Percentiles rank a stretch among this genome's conserved stretches.
These are phyloP conservation scores for Edaphochlamys debaryana DNA, from an alignment of 139 green algal genomes.

Conservation along the genomic window DNA sequence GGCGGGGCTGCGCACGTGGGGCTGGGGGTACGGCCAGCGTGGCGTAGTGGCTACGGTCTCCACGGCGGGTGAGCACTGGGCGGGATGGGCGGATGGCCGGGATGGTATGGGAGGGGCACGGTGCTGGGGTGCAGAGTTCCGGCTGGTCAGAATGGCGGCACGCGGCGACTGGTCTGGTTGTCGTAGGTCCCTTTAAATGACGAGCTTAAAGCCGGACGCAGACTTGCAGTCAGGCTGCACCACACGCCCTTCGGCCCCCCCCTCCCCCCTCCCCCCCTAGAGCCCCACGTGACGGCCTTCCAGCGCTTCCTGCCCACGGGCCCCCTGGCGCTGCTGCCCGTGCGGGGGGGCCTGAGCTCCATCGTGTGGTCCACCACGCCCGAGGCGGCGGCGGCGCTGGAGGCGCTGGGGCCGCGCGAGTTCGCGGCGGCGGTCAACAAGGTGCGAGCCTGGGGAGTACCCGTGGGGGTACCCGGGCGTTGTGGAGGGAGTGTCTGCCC, in stretches of 20 bases:
- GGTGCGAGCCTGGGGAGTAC: slow-evolving; percentile 20
- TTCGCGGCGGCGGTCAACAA: slow-evolving; percentile 54
- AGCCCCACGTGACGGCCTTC: slow-evolving; percentile 66
- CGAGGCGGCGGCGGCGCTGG: slow-evolving; percentile 64
- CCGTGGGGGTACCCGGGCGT: too few relatives aligned
- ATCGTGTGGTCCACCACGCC: slow-evolving; percentile 84
- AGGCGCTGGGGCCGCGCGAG: slow-evolving; percentile 41
- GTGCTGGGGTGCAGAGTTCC: too few relatives aligned
- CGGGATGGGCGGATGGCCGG: too few relatives aligned
- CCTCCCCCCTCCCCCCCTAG: too few relatives aligned
- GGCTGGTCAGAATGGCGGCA: too few relatives aligned
- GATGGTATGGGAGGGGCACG: too few relatives aligned
- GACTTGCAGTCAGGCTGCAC: too few relatives aligned
- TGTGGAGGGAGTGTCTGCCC: too few relatives aligned
- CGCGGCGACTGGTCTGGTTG: too few relatives aligned
- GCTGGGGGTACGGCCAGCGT: slow-evolving; percentile 69
- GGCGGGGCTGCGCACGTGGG: slow-evolving; percentile 65
- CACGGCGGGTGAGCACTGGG: slow-evolving; percentile 38
- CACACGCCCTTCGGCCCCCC: too few relatives aligned
- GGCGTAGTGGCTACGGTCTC: slow-evolving; percentile 75
- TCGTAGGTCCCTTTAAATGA: too few relatives aligned
- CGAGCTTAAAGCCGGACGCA: too few relatives aligned
- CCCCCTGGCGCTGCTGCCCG: slow-evolving; percentile 85
- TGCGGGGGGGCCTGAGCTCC: slow-evolving; percentile 71
- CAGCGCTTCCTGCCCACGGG: slow-evolving; percentile 87